Conservation (phyloP, 2,329 filamentous ascomycete genomes). For the Ophiostoma australiae region DNA sequence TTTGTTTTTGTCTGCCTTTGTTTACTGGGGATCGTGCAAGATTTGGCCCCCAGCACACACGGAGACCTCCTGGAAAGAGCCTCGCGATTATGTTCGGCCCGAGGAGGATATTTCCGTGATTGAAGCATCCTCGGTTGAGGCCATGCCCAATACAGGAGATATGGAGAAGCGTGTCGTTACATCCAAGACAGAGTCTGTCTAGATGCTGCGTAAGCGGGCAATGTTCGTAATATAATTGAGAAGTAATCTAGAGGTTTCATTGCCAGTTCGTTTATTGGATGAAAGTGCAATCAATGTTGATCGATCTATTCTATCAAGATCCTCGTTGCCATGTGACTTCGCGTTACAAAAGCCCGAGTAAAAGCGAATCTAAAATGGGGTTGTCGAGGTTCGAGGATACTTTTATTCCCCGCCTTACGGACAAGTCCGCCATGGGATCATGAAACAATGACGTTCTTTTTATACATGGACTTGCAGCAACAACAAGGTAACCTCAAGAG, state of each 20-base stretch:
- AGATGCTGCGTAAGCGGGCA: neutral
- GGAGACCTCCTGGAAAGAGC: constrained; percentile 27
- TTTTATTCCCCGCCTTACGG: neutral
- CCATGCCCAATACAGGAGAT: neutral
- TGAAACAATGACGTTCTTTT: neutral
- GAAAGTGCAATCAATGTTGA: neutral
- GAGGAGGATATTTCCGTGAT: constrained; percentile 31
- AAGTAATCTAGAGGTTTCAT: neutral
- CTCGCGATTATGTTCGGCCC: constrained; percentile 23
- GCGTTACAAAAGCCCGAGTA: neutral
- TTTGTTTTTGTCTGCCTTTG: constrained; percentile 40
- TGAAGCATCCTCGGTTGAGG: constrained; percentile 7
- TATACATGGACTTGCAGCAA: neutral
- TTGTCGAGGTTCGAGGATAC: neutral
- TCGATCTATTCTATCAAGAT: neutral
- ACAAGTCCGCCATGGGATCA: neutral
- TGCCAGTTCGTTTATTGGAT: neutral
- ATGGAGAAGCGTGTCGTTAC: constrained; percentile 9
- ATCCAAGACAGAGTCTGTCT: neutral
- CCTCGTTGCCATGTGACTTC: neutral
- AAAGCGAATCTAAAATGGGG: neutral
- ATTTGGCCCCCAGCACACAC: constrained; percentile 27
- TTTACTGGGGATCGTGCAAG: constrained; percentile 28
- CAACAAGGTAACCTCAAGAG: neutral
- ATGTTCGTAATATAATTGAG: neutral